Percentiles rank a stretch among this genome's conserved stretches.
Evolutionary conservation across 257 asterid genomes (phyloP).

Genomic region (Solanum virginianum): DNA sequence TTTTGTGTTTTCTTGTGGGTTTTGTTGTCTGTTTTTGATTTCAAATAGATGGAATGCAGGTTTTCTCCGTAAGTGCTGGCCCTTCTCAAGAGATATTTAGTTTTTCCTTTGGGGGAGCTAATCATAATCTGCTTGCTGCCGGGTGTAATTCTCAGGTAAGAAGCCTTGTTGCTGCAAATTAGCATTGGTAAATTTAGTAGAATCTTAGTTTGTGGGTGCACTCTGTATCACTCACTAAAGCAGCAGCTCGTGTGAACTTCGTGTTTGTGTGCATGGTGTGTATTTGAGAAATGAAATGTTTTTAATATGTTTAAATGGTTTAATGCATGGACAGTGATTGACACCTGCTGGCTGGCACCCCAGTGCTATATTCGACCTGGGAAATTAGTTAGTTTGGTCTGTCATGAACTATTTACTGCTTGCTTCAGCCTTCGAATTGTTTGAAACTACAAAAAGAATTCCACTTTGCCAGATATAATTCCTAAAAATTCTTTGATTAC

Average conservation of each 20-base stretch:
- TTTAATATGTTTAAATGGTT: neutral
- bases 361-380: neutral
- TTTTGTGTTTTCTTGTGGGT: neutral
- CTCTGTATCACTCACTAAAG: neutral
- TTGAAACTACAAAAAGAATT: neutral
- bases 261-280: neutral
- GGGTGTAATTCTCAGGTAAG: slow-evolving; percentile 74
- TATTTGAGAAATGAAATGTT: neutral
- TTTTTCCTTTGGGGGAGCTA: slow-evolving; percentile 83
- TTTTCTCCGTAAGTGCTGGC: slow-evolving; percentile 47
- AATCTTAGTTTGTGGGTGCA: neutral
- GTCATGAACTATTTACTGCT: neutral
- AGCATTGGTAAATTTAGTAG: neutral
- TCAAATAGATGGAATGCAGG: slow-evolving; percentile 32
- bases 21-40: neutral
- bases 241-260: neutral
- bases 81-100: slow-evolving; percentile 70
- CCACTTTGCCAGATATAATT: neutral
- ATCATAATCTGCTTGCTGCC: slow-evolving; percentile 62
- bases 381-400: neutral
- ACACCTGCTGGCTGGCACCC: neutral
- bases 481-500: neutral
- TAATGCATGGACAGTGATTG: neutral
- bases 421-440: neutral
- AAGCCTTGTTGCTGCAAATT: neutral